Evolutionary conservation across 495 filamentous ascomycete genomes (phyloP).

Genomic region (Aspergillus wentii): DNA sequence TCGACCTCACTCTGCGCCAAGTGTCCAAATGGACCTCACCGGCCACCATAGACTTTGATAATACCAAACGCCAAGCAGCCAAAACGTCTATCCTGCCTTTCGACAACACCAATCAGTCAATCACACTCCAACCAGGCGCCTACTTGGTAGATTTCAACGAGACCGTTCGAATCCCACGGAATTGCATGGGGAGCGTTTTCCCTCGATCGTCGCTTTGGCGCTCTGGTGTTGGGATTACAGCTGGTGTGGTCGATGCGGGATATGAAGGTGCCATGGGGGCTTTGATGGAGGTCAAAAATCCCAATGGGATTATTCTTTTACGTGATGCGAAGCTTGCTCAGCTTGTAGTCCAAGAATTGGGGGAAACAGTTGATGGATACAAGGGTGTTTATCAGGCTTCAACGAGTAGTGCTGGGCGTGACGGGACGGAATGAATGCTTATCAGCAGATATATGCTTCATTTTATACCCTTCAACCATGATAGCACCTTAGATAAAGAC

Average conservation of each 20-base stretch:
- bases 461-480: no score
- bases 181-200: constrained; percentile 37
- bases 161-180: constrained; percentile 30
- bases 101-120: not conserved
- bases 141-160: constrained; percentile 47
- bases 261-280: constrained; percentile 43
- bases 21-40: constrained; percentile 32
- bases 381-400: constrained; percentile 36
- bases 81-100: constrained; percentile 20
- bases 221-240: constrained; percentile 29
- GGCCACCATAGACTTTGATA: constrained; percentile 40
- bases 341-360: constrained; percentile 34
- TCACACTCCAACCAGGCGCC: constrained; percentile 25
- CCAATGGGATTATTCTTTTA: constrained; percentile 24
- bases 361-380: constrained; percentile 33
- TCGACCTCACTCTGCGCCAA: constrained; percentile 35
- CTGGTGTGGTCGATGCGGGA: constrained; percentile 44
- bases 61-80: constrained; percentile 28
- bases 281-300: constrained; percentile 37
- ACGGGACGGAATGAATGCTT: no score
- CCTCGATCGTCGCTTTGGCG: constrained; percentile 34
- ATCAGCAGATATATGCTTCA: no score
- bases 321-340: constrained; percentile 37
- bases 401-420: constrained; percentile 19
- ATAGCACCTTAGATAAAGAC: no score